phyloP scores from a whole-genome alignment of 1,139 yeast genomes.

The Blastobotrys petasosporus region DNA sequence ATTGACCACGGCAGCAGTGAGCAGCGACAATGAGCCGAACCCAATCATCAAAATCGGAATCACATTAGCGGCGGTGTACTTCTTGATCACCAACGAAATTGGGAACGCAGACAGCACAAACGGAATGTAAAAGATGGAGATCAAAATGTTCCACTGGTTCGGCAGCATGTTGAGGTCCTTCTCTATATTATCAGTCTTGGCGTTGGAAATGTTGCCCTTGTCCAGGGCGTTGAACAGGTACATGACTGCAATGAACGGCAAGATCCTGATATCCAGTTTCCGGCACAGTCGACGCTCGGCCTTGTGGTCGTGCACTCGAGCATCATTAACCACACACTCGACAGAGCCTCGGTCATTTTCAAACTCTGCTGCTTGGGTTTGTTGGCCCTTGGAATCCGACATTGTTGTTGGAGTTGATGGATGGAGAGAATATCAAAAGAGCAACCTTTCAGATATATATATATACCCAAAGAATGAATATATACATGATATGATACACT shows the following conservation, averaged over 20 bases:
- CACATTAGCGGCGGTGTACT: conserved; percentile 48
- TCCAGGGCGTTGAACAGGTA: conserved; percentile 57
- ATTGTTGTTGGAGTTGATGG: too few relatives aligned
- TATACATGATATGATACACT: too few relatives aligned
- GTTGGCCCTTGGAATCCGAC: too few relatives aligned
- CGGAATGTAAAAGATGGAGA: conserved; percentile 55
- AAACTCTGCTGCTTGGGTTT: too few relatives aligned
- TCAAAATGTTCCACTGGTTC: conserved; percentile 49
- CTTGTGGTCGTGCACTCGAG: conserved; percentile 19
- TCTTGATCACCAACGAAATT: conserved; percentile 44
- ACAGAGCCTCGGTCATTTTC: too few relatives aligned
- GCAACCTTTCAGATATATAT: too few relatives aligned
- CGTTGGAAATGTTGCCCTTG: conserved; percentile 55
- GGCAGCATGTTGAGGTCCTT: conserved; percentile 47
- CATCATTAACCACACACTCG: conserved; percentile 13
- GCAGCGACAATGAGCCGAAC: conserved; percentile 55
- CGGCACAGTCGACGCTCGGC: conserved; percentile 27
- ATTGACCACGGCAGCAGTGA: conserved; percentile 48
- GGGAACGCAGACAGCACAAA: conserved; percentile 58
- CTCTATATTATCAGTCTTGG: conserved; percentile 53
- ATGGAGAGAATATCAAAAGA: too few relatives aligned
- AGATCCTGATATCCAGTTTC: conserved; percentile 48
- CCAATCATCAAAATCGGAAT: conserved; percentile 42
- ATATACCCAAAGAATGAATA: too few relatives aligned
- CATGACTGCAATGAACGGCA: conserved; percentile 52